phyloP scores from a whole-genome alignment of 179 eudicot genomes.

The Patellifolia procumbens region DNA sequence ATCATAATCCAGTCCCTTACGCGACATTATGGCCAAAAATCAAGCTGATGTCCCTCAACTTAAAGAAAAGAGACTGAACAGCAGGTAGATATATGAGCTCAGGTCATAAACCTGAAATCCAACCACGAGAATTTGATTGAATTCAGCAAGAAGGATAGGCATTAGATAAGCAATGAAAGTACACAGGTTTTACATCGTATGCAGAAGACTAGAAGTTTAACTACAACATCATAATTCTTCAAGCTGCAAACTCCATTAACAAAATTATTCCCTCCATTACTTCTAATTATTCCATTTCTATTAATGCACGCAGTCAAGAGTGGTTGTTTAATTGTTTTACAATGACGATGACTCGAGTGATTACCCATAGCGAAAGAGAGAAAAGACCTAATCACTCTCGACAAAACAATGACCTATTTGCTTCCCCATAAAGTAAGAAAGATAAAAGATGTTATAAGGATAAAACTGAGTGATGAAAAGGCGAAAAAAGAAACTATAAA shows the following conservation, averaged over 20 bases:
- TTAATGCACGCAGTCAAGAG: no score
- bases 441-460: no score
- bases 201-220: background rate
- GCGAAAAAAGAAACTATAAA: no score
- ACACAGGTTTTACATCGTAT: background rate
- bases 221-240: background rate
- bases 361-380: no score
- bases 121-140: background rate
- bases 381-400: no score
- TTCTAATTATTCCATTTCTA: no score
- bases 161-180: background rate
- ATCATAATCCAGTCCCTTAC: constrained; percentile 76
- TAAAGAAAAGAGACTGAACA: constrained; percentile 14
- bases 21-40: constrained; percentile 48
- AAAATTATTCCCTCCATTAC: no score
- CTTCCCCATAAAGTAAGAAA: no score
- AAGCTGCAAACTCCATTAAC: background rate
- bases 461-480: no score
- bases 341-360: no score
- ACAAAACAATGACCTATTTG: no score
- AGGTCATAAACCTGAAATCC: constrained; percentile 30
- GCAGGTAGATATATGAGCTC: constrained; percentile 16
- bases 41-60: constrained; percentile 24
- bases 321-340: no score
- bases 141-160: background rate